phyloP scores from a whole-genome alignment of 257 asterid genomes.

The Solanum medicagineum region DNA sequence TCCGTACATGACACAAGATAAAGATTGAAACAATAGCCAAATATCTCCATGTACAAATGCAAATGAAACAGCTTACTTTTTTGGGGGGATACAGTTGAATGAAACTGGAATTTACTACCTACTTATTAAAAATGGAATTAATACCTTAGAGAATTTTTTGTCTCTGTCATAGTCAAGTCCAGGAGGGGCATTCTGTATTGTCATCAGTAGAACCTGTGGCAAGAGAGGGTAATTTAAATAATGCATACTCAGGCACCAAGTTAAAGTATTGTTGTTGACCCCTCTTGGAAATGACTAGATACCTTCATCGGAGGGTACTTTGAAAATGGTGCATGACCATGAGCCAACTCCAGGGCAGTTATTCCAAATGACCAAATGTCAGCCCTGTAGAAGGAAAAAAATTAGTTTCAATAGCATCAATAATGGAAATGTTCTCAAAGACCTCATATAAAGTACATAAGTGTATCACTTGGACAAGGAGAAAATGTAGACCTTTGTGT shows the following conservation, averaged over 20 bases:
- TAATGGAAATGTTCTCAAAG: not conserved
- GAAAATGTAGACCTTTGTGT: not conserved
- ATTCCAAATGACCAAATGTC: constrained; percentile 99
- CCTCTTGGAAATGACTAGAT: constrained; percentile 3
- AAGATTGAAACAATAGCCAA: not conserved
- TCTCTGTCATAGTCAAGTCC: constrained; percentile 99
- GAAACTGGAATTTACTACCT: not conserved
- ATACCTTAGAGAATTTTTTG: constrained; percentile 91
- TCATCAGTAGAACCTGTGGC: constrained; percentile 86
- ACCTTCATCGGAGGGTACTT: constrained; percentile 99
- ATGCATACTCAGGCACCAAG: not conserved
- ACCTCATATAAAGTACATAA: not conserved
- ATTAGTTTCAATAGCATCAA: not conserved
- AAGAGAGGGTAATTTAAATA: not conserved
- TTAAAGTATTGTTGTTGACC: not conserved
- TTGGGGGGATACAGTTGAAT: not conserved
- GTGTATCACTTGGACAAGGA: not conserved
- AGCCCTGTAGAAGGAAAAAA: constrained; percentile 48
- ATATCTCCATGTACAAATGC: not conserved
- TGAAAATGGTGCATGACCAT: constrained; percentile 99
- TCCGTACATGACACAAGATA: not conserved
- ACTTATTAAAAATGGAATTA: not conserved
- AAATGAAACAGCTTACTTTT: not conserved
- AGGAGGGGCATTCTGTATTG: constrained; percentile 99
- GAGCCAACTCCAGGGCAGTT: constrained; percentile 98